Evolutionary conservation across 169 alveolate species (phyloP).

Genomic region (Cryptosporidium canis): DNA sequence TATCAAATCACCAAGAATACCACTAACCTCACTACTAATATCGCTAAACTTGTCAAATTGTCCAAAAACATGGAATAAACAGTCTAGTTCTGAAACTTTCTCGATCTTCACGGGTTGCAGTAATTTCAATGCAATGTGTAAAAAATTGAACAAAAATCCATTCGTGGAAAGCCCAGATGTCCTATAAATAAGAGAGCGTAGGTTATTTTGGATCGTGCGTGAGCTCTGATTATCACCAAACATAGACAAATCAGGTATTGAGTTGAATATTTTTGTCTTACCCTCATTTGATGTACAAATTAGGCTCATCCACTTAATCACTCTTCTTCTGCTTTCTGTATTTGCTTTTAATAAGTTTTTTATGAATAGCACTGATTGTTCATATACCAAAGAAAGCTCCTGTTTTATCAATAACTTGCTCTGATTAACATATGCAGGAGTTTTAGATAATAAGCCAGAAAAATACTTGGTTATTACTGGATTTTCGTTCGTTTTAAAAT

Average conservation of each 20-base stretch:
- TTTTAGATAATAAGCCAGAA: slow-evolving; percentile 69
- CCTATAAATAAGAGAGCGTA: slow-evolving; percentile 44
- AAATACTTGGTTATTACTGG: slow-evolving; percentile 40
- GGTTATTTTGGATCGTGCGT: slow-evolving; percentile 5
- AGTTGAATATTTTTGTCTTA: slow-evolving; percentile 72
- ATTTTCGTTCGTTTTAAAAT: slow-evolving; percentile 74
- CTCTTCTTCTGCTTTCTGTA: slow-evolving; percentile 74
- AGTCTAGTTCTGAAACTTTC: slow-evolving; percentile 61
- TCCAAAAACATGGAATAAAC: slow-evolving; percentile 14
- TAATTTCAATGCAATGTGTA: slow-evolving; percentile 63
- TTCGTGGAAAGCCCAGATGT: slow-evolving; percentile 56
- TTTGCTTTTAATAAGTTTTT: slow-evolving; percentile 75
- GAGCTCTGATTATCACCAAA: slow-evolving; percentile 39
- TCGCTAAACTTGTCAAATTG: neutral
- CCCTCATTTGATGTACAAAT: slow-evolving; percentile 76
- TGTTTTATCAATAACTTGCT: slow-evolving; percentile 63
- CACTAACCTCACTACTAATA: slow-evolving; percentile 10
- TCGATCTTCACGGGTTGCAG: slow-evolving; percentile 74
- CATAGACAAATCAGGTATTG: slow-evolving; percentile 50
- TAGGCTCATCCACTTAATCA: slow-evolving; percentile 75
- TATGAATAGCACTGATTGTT: slow-evolving; percentile 73
- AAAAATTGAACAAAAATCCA: slow-evolving; percentile 74
- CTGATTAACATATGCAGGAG: slow-evolving; percentile 62
- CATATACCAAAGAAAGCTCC: slow-evolving; percentile 76
- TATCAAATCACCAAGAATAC: slow-evolving; percentile 53